phyloP scores from a whole-genome alignment of 208 protist species.

The Phytomonas sp. region DNA sequence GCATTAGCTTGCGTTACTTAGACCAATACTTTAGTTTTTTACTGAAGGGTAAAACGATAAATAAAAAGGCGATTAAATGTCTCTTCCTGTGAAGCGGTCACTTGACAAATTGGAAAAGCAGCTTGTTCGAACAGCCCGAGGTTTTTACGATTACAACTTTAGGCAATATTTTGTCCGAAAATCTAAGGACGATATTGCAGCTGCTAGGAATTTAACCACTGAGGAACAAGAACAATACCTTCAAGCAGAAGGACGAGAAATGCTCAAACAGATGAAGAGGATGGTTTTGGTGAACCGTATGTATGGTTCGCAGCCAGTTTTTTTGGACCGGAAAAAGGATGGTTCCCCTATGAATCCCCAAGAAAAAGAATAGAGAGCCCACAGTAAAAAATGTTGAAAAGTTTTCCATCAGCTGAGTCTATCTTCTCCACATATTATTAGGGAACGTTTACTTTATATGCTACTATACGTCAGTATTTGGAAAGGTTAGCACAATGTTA shows the following conservation, averaged over 20 bases:
- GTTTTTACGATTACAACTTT: constrained; percentile 87
- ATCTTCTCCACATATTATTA: constrained; percentile 9
- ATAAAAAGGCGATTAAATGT: constrained; percentile 7
- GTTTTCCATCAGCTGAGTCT: constrained; percentile 4
- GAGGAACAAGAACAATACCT: constrained; percentile 60
- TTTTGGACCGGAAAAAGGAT: constrained; percentile 34
- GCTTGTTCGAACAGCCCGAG: constrained; percentile 44
- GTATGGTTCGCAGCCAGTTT: constrained; percentile 56
- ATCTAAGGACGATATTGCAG: constrained; percentile 66
- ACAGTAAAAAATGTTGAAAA: neutral
- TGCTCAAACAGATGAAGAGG: constrained; percentile 75
- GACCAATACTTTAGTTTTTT: constrained; percentile 3
- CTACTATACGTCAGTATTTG: constrained; percentile 3
- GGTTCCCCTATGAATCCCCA: neutral
- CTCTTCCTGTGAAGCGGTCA: constrained; percentile 23
- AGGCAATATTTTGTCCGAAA: constrained; percentile 79
- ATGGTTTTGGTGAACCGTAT: constrained; percentile 83
- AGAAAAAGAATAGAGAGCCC: neutral
- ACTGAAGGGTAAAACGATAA: constrained; percentile 3
- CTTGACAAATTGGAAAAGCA: constrained; percentile 37
- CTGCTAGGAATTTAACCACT: constrained; percentile 24
- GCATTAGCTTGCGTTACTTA: neutral
- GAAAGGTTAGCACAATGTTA: constrained; percentile 1
- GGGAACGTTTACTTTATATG: neutral
- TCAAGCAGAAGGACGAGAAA: constrained; percentile 28